Evolutionary conservation across 2,329 filamentous ascomycete species (phyloP).

Genomic region (Penicillium sp.): DNA sequence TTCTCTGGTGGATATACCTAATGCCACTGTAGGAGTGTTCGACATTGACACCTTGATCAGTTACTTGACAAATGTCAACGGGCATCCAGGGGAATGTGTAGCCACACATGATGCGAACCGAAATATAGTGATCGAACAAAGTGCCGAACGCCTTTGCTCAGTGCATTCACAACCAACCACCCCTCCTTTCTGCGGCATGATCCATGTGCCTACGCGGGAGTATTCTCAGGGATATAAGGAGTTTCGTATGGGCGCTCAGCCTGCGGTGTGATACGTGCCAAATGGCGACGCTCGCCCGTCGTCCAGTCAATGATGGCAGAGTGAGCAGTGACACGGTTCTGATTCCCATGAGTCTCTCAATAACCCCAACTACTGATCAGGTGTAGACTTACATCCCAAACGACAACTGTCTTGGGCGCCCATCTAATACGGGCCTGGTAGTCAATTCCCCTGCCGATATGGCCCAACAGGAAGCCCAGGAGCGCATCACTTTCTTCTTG

Average conservation of each 20-base stretch:
- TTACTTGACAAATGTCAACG: too few relatives aligned
- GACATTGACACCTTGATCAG: too few relatives aligned
- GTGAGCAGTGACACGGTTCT: conserved; percentile 40
- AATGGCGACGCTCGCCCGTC: conserved; percentile 29
- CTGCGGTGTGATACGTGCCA: conserved; percentile 31
- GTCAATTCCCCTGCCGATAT: conserved; percentile 23
- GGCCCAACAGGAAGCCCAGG: conserved; percentile 27
- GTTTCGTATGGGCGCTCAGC: conserved; percentile 28
- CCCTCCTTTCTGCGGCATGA: too few relatives aligned
- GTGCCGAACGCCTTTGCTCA: too few relatives aligned
- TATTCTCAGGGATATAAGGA: conserved; percentile 11
- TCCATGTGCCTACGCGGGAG: too few relatives aligned
- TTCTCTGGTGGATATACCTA: too few relatives aligned
- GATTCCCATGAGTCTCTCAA: conserved; percentile 16
- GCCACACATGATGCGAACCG: too few relatives aligned
- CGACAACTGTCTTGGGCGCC: conserved; percentile 27
- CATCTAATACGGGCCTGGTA: conserved; percentile 28
- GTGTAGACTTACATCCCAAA: conserved; percentile 41
- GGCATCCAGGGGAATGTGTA: too few relatives aligned
- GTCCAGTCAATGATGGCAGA: conserved; percentile 37
- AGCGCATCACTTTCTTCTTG: conserved; percentile 44
- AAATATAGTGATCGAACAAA: too few relatives aligned
- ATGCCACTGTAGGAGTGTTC: too few relatives aligned
- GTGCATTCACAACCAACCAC: too few relatives aligned
- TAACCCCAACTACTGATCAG: conserved; percentile 32